Percentiles rank a stretch among this genome's conserved stretches.
These are phyloP conservation scores for Fusarium sp. DNA, from an alignment of 2,329 filamentous ascomycete species.

Conservation along the genomic window DNA sequence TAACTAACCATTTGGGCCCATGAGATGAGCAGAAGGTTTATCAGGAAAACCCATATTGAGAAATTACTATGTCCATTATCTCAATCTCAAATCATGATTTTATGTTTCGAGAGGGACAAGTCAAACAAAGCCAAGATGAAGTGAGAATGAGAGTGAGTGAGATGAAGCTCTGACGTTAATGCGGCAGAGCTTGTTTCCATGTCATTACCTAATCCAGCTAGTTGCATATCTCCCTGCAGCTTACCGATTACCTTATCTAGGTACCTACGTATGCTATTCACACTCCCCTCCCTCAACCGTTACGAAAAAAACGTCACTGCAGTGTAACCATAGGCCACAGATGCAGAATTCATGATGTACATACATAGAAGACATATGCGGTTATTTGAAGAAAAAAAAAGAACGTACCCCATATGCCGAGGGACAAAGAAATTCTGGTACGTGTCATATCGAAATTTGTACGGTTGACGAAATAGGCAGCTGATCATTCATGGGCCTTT, in stretches of 20 bases:
- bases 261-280: conserved; percentile 1
- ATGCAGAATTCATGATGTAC: conserved; percentile 27
- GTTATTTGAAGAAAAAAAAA: conserved; percentile 4
- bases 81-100: conserved; percentile 18
- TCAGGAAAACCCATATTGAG: conserved; percentile 61
- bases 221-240: conserved; percentile 6
- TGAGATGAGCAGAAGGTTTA: conserved; percentile 66
- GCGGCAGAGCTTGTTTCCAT: conserved; percentile 30
- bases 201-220: conserved; percentile 30
- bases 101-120: not conserved
- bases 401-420: conserved; percentile 9
- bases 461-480: not conserved
- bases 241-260: no score
- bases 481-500: not conserved
- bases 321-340: conserved; percentile 37
- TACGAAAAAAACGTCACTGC: conserved; percentile 25
- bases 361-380: conserved; percentile 23
- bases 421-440: conserved; percentile 2
- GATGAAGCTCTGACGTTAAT: conserved; percentile 32
- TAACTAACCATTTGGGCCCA: conserved; percentile 69
- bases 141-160: not conserved
- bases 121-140: not conserved
- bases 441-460: not conserved
- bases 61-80: conserved; percentile 42
- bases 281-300: conserved; percentile 16